A percentile compares a stretch with the other conserved stretches of the same genome.
Conservation (phyloP, 208 protist species). For the Trypanosoma avium region DNA sequence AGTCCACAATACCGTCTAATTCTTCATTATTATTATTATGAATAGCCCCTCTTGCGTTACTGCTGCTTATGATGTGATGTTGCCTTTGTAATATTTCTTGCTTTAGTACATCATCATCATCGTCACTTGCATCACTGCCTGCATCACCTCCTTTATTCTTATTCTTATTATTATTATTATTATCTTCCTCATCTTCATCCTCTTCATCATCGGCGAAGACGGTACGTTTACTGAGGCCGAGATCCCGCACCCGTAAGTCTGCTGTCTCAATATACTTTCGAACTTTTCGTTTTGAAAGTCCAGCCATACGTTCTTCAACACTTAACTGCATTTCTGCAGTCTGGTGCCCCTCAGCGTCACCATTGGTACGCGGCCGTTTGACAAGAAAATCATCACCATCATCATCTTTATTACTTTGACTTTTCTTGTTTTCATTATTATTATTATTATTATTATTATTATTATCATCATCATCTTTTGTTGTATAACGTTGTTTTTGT, state of each 20-base stretch:
- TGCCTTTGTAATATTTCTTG: not conserved
- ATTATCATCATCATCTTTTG: slow-evolving; percentile 39
- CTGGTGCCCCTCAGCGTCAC: not conserved
- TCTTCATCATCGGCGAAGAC: slow-evolving; percentile 70
- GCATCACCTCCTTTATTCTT: slow-evolving; percentile 20
- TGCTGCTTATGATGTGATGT: not conserved
- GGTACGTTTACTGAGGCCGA: slow-evolving; percentile 68
- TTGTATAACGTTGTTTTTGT: slow-evolving; percentile 73
- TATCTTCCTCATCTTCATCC: slow-evolving; percentile 40
- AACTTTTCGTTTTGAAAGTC: slow-evolving; percentile 86
- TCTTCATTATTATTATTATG: slow-evolving; percentile 6
- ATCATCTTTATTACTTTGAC: slow-evolving; percentile 5
- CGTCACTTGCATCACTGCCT: slow-evolving; percentile 54
- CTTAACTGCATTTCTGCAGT: slow-evolving; percentile 41
- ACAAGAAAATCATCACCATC: slow-evolving; percentile 25
- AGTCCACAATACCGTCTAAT: slow-evolving; percentile 29
- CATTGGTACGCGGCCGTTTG: not conserved
- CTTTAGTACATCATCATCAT: not conserved
- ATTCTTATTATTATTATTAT: slow-evolving; percentile 2
- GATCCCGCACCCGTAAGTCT: slow-evolving; percentile 78
- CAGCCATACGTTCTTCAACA: slow-evolving; percentile 78
- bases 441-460: slow-evolving; percentile 6
- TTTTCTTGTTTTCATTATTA: not conserved
- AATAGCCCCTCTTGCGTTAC: not conserved
- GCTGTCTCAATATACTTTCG: slow-evolving; percentile 74